A percentile compares a stretch with the other conserved stretches of the same genome.
Evolutionary conservation across 2,329 filamentous ascomycete genomes (phyloP).

Genomic region (Fusarium buxicola): DNA sequence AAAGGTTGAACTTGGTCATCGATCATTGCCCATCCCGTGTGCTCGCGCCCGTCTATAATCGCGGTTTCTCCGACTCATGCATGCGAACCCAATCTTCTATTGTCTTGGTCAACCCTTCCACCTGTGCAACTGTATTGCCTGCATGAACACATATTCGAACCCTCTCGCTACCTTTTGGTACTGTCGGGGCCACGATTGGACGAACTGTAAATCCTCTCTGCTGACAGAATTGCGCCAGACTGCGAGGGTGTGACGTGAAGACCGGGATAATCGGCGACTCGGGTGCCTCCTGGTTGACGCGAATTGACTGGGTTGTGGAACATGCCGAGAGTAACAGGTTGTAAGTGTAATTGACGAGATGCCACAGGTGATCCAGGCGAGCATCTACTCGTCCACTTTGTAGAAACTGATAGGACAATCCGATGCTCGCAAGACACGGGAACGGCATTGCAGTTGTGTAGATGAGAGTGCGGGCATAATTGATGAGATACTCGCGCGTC

Average conservation of each 20-base stretch:
- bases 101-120: constrained; percentile 63
- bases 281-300: constrained; percentile 52
- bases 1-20: no score
- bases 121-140: constrained; percentile 68
- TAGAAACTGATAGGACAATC: constrained; percentile 69
- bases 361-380: constrained; percentile 49
- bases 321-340: constrained; percentile 57
- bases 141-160: constrained; percentile 77
- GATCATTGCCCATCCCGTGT: no score
- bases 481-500: constrained; percentile 74
- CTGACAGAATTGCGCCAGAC: constrained; percentile 71
- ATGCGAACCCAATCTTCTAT: constrained; percentile 60
- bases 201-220: constrained; percentile 68
- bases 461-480: constrained; percentile 80
- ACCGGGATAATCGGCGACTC: constrained; percentile 74
- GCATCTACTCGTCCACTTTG: constrained; percentile 59
- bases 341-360: constrained; percentile 55
- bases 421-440: constrained; percentile 69
- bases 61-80: background rate
- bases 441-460: constrained; percentile 78
- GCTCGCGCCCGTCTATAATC: no score
- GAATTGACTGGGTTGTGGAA: constrained; percentile 34
- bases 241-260: constrained; percentile 67
- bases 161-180: constrained; percentile 71
- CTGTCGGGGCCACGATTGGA: constrained; percentile 75